phyloP scores from a whole-genome alignment of 2,329 filamentous ascomycete genomes.

The Pezicula neosporulosa region DNA sequence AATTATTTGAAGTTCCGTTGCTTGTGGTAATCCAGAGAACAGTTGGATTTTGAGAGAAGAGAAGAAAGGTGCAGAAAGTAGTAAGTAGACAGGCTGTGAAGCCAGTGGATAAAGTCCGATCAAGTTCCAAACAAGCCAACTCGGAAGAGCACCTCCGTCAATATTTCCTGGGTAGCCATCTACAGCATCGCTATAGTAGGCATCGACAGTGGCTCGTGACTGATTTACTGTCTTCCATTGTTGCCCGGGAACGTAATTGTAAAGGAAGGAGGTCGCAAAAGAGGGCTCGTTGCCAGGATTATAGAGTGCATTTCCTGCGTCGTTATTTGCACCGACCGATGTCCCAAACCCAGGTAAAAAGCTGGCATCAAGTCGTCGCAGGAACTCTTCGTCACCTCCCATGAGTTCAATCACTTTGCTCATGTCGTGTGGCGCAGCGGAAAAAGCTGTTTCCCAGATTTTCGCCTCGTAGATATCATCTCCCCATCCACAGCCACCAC shows the following conservation, averaged over 20 bases:
- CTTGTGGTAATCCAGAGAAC: neutral
- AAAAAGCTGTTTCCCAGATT: neutral
- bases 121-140: neutral
- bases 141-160: neutral
- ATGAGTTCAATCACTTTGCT: neutral
- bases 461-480: neutral
- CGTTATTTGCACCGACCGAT: neutral
- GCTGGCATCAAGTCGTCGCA: neutral
- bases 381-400: neutral
- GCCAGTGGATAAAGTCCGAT: neutral
- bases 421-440: neutral
- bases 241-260: neutral
- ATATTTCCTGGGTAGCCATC: neutral
- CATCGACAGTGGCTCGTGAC: neutral
- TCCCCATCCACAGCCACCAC: neutral
- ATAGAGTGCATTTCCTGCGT: neutral
- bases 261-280: neutral
- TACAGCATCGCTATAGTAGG: neutral
- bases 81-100: neutral
- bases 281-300: neutral
- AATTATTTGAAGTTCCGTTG: neutral
- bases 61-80: neutral
- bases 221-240: neutral
- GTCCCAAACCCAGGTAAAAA: neutral
- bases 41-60: neutral